Percentiles rank a stretch among this genome's conserved stretches.
These are phyloP conservation scores for Eimeria sp. DNA, from an alignment of 169 alveolate species.

Conservation along the genomic window DNA sequence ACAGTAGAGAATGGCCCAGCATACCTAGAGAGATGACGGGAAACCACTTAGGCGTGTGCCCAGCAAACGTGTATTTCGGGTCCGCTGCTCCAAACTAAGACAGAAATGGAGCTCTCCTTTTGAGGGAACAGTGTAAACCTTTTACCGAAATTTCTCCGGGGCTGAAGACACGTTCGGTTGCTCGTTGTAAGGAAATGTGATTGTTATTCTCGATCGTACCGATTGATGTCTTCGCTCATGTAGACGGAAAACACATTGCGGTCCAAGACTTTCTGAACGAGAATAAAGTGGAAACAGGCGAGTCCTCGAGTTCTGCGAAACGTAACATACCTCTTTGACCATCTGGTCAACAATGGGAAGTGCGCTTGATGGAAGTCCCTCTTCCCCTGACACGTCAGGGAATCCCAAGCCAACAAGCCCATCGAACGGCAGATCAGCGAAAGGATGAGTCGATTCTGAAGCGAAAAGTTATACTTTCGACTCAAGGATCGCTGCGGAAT, in stretches of 20 bases:
- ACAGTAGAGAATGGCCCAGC: constrained; percentile 18
- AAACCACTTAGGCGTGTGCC: constrained; percentile 93
- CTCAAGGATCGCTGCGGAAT: neutral
- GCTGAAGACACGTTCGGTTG: constrained; percentile 47
- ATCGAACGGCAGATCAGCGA: constrained; percentile 95
- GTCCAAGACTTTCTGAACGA: constrained; percentile 85
- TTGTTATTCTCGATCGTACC: constrained; percentile 67
- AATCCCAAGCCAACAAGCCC: constrained; percentile 97
- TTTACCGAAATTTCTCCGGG: constrained; percentile 84
- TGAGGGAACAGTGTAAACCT: neutral
- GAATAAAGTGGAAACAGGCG: too few relatives aligned
- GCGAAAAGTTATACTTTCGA: neutral
- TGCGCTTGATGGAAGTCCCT: constrained; percentile 81
- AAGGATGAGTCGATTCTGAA: constrained; percentile 92
- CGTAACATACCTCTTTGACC: constrained; percentile 84
- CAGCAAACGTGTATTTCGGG: constrained; percentile 90
- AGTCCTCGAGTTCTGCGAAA: neutral
- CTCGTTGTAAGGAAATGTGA: constrained; percentile 12
- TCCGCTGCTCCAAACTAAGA: constrained; percentile 93
- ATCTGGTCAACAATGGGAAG: constrained; percentile 89
- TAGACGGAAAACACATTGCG: constrained; percentile 93
- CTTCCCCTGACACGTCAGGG: constrained; percentile 88
- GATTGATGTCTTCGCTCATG: constrained; percentile 88
- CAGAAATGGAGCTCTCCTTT: constrained; percentile 68
- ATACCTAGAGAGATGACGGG: constrained; percentile 92